Evolutionary conservation across 108 stramenopile species (phyloP), one percentile per base, ranked within the genome.

Genomic region (Cyclotella cryptica): DNA sequence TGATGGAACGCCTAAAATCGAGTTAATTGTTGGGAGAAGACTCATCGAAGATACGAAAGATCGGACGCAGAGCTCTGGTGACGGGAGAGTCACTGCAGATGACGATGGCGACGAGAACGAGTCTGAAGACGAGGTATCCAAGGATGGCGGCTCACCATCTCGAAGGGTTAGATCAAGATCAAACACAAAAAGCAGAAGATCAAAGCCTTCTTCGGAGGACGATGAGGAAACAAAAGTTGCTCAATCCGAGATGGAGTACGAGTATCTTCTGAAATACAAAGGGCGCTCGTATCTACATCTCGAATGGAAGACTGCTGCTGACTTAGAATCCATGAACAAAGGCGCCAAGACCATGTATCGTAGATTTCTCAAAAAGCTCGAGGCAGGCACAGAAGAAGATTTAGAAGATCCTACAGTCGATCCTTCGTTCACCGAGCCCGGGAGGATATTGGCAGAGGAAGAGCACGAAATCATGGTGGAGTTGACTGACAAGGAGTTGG

Each of bases 211-310:
- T 21, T 13, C 18, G 27, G 41, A 74, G 9, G 79, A 86, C 14
- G 80, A 79, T 11, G 81, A 77, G 39, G 85, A 66, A 27, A 67
- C 54, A 1, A 64, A 63, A 35, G 71, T 53, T 15, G 66, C 54
- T 26, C 81, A 85, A 51, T 72, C 70, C 11, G 77, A 73, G 53
- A 84, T 93, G 71, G 94, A 98, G 74, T 98, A 95, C 80, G 98
- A 98, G 71, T 98, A 97, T 77, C 84, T 98, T 19, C 83, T 98
- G 67, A 98, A 98, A 74, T 98, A 92, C 90, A 96, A 93, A 83
- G 96, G 96, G 45, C 85, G 89, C 10, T 97, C 96, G 0, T 96
- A 98, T 84, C 83, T 96, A 35, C 97, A 97, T 72, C 84, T 96
- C 45, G 87, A 91, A 55, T 97, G 95, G 94, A 90, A 92, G 55